Evolutionary conservation across 2,329 filamentous ascomycete species (phyloP).

Genomic region (Tolypocladium pustulatum): DNA sequence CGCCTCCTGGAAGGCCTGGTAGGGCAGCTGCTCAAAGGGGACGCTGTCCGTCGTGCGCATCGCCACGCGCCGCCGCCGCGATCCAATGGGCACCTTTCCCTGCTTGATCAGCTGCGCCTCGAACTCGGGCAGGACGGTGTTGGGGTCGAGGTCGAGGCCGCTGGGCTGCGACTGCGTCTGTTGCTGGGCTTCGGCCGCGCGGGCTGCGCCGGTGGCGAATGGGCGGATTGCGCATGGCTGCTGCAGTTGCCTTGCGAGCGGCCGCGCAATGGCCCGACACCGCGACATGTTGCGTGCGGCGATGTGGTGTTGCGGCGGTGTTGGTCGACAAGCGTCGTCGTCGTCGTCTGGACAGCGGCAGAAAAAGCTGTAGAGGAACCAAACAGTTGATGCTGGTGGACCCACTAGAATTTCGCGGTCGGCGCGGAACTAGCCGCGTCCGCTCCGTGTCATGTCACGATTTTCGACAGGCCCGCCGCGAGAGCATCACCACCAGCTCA

Average conservation of each 20-base stretch:
- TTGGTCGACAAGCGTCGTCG: not conserved
- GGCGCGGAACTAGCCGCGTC: slow-evolving; percentile 16
- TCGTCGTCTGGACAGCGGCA: not conserved
- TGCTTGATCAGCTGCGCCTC: slow-evolving; percentile 58
- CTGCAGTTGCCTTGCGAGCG: slow-evolving; percentile 43
- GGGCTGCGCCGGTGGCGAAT: slow-evolving; percentile 22
- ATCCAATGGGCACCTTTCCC: slow-evolving; percentile 67
- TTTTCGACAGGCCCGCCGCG: slow-evolving; percentile 10
- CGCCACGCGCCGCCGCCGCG: slow-evolving; percentile 70
- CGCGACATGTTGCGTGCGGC: slow-evolving; percentile 37
- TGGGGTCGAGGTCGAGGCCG: slow-evolving; percentile 48
- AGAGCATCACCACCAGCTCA: not conserved
- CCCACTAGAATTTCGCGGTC: slow-evolving; percentile 18
- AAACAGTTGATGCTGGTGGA: not conserved
- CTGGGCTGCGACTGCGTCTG: slow-evolving; percentile 14
- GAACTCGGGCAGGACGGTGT: slow-evolving; percentile 47
- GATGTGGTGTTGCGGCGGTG: not conserved
- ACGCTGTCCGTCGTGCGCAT: slow-evolving; percentile 54
- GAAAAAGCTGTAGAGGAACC: slow-evolving; percentile 4
- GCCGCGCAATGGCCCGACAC: slow-evolving; percentile 48
- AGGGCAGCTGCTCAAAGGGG: slow-evolving; percentile 88
- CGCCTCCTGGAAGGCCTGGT: slow-evolving; percentile 96
- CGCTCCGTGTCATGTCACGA: slow-evolving; percentile 14
- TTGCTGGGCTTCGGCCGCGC: slow-evolving; percentile 17
- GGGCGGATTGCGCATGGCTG: slow-evolving; percentile 25